Percentiles rank a stretch among this genome's conserved stretches.
These are phyloP conservation scores for Mycena galopus DNA, from an alignment of 768 basidiomycete genomes.

Conservation along the genomic window DNA sequence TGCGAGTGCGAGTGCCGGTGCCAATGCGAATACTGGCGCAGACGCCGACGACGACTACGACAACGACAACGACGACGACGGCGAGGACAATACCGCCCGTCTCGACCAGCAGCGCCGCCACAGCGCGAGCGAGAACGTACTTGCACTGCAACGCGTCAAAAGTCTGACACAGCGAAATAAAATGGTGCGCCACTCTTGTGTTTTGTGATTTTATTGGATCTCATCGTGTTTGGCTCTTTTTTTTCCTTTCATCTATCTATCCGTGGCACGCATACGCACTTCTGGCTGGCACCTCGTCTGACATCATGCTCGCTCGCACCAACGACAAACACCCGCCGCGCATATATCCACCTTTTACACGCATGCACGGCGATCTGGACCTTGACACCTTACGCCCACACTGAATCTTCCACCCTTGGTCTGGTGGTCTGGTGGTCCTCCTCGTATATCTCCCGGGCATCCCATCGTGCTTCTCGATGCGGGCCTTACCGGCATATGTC, in stretches of 20 bases:
- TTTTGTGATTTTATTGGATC: conserved; percentile 36
- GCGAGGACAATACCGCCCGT: conserved; percentile 76
- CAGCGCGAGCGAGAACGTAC: conserved; percentile 64
- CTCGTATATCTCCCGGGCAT: too few relatives aligned
- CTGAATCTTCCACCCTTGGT: background rate
- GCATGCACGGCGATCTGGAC: background rate
- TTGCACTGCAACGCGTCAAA: conserved; percentile 76
- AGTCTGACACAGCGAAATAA: conserved; percentile 80
- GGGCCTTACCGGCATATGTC: conserved; percentile 19
- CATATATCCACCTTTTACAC: background rate
- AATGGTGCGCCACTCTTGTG: conserved; percentile 62
- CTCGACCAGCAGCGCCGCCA: conserved; percentile 52
- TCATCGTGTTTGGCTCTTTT: conserved; percentile 42
- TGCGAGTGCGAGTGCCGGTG: conserved; percentile 34
- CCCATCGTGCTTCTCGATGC: conserved; percentile 2
- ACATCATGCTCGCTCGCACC: conserved; percentile 2
- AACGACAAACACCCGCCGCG: background rate
- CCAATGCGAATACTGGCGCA: too few relatives aligned
- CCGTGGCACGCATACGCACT: background rate
- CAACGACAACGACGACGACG: conserved; percentile 62
- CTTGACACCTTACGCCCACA: background rate
- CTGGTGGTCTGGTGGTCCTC: too few relatives aligned
- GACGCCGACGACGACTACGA: conserved; percentile 62
- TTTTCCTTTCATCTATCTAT: conserved; percentile 43
- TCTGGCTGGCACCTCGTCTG: background rate